phyloP scores from a whole-genome alignment of 257 asterid genomes.

The Ligustrum vulgare region DNA sequence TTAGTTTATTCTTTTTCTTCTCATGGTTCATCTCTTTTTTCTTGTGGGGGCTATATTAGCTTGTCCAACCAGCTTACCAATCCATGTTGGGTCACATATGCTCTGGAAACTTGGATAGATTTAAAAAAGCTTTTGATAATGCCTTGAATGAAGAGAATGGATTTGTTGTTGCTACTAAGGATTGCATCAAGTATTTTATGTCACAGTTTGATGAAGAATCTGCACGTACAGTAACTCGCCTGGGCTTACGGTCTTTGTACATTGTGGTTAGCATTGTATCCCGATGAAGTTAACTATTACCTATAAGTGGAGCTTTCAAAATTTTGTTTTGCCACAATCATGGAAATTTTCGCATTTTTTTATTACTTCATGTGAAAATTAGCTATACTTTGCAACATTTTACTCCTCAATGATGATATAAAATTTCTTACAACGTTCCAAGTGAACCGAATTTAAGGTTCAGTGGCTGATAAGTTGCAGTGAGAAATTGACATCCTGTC shows the following conservation, averaged over 20 bases:
- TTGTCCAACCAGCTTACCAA: constrained; percentile 93
- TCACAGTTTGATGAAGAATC: constrained; percentile 71
- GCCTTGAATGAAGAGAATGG: constrained; percentile 80
- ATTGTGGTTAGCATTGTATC: constrained; percentile 3
- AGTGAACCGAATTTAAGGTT: constrained; percentile 14
- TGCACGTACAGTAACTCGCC: constrained; percentile 50
- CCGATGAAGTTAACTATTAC: constrained; percentile 5
- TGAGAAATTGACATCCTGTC: not conserved
- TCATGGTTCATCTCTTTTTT: constrained; percentile 14
- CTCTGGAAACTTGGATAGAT: constrained; percentile 66
- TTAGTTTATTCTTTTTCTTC: constrained; percentile 12
- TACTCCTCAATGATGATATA: constrained; percentile 9
- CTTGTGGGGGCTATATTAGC: constrained; percentile 45
- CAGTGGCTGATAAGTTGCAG: constrained; percentile 12
- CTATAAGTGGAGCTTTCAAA: constrained; percentile 18
- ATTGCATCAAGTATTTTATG: constrained; percentile 52
- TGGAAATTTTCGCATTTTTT: constrained; percentile 10
- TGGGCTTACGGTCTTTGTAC: constrained; percentile 7
- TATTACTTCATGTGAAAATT: constrained; percentile 15
- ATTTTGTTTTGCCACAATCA: constrained; percentile 21
- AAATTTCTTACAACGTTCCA: constrained; percentile 16
- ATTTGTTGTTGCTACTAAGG: constrained; percentile 74
- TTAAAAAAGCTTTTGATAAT: constrained; percentile 68
- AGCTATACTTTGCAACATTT: constrained; percentile 7
- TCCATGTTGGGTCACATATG: constrained; percentile 94